Conservation (phyloP, 2,329 filamentous ascomycete genomes). For the Aspergillus phoenicis region DNA sequence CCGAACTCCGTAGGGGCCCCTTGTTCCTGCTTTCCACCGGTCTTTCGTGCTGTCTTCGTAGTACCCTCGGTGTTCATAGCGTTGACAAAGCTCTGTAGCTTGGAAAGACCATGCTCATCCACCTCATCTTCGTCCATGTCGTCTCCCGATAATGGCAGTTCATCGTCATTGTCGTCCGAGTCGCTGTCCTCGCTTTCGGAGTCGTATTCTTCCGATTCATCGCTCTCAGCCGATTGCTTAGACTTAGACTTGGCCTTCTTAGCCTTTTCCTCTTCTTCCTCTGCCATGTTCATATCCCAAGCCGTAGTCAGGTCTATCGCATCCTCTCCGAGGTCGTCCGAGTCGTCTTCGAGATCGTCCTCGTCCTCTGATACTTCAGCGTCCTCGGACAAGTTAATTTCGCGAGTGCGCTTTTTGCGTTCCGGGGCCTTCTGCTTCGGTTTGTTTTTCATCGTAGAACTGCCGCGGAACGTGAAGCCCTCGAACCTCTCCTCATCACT, state of each 20-base stretch:
- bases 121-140: conserved; percentile 15
- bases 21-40: conserved; percentile 60
- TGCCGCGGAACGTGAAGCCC: conserved; percentile 70
- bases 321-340: conserved; percentile 66
- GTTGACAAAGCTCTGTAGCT: conserved; percentile 69
- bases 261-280: conserved; percentile 44
- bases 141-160: conserved; percentile 46
- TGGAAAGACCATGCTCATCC: conserved; percentile 55
- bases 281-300: conserved; percentile 56
- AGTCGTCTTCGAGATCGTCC: conserved; percentile 51
- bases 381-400: conserved; percentile 55
- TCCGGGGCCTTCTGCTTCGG: conserved; percentile 33
- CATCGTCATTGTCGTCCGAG: conserved; percentile 27
- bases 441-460: conserved; percentile 48
- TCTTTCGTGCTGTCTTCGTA: conserved; percentile 36
- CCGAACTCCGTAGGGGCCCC: conserved; percentile 64
- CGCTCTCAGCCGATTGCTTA: conserved; percentile 32
- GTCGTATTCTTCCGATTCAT: conserved; percentile 39
- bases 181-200: conserved; percentile 49
- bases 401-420: conserved; percentile 31
- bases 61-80: conserved; percentile 56
- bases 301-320: conserved; percentile 65
- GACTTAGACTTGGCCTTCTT: conserved; percentile 33
- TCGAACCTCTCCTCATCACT: conserved; percentile 86
- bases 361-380: conserved; percentile 50